phyloP scores from a whole-genome alignment of 2,329 filamentous ascomycete species.

The Colletotrichum brevisporum region DNA sequence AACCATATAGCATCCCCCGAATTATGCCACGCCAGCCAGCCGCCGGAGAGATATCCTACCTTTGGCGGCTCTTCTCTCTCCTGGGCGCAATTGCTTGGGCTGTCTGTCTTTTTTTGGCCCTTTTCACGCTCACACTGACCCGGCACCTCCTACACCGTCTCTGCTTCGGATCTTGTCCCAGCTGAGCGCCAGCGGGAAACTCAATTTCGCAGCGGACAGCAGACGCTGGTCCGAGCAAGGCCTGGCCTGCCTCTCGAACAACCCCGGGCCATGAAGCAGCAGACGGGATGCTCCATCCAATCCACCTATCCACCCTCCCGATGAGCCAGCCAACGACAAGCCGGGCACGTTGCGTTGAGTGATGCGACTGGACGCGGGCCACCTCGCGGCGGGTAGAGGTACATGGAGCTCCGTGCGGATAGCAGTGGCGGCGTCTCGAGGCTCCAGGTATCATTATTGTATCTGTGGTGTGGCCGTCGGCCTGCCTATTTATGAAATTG shows the following conservation, averaged over 20 bases:
- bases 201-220: conserved; percentile 40
- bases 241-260: conserved; percentile 35
- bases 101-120: background rate
- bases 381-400: conserved; percentile 5
- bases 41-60: background rate
- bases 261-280: conserved; percentile 31
- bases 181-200: conserved; percentile 37
- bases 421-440: background rate
- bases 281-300: conserved; percentile 38
- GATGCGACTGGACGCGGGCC: conserved; percentile 32
- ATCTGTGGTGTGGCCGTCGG: background rate
- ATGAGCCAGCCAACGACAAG: conserved; percentile 34
- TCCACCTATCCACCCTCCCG: conserved; percentile 37
- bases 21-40: conserved; percentile 7
- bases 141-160: conserved; percentile 29
- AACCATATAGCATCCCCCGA: background rate
- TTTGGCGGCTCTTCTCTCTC: background rate
- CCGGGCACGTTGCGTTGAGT: conserved; percentile 31
- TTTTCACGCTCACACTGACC: conserved; percentile 2
- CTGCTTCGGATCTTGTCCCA: conserved; percentile 38
- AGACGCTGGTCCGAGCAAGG: conserved; percentile 30
- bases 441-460: background rate
- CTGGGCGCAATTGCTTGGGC: background rate
- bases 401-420: conserved; percentile 34
- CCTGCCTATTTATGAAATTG: background rate